Evolutionary conservation across 2,329 filamentous ascomycete species (phyloP).

Genomic region (Colletotrichum sp.): DNA sequence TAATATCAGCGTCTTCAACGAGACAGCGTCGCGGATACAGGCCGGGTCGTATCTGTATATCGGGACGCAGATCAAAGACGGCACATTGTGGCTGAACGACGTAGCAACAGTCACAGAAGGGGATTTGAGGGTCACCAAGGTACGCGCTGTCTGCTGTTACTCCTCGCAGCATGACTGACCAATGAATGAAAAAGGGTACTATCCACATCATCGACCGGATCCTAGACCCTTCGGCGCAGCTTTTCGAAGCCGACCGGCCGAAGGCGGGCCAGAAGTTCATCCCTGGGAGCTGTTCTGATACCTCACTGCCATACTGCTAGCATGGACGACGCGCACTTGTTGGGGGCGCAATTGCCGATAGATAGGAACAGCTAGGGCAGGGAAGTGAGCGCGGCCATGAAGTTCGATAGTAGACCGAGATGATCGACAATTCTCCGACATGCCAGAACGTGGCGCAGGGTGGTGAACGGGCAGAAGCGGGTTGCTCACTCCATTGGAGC

Average conservation of each 20-base stretch:
- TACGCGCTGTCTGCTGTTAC: background rate
- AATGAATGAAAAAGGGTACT: slow-evolving; percentile 22
- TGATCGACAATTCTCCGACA: background rate
- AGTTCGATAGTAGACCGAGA: background rate
- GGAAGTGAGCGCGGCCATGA: background rate
- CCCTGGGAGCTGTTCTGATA: slow-evolving; percentile 31
- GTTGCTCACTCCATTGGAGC: background rate
- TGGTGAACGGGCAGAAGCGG: background rate
- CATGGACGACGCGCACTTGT: background rate
- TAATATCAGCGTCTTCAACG: slow-evolving; percentile 23
- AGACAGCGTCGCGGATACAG: slow-evolving; percentile 26
- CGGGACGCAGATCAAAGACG: slow-evolving; percentile 24
- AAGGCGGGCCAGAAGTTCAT: slow-evolving; percentile 28
- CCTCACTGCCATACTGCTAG: slow-evolving; percentile 29
- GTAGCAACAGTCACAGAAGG: slow-evolving; percentile 23
- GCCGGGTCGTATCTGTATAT: slow-evolving; percentile 29
- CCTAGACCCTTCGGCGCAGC: slow-evolving; percentile 28
- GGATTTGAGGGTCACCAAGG: background rate
- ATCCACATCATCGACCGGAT: slow-evolving; percentile 29
- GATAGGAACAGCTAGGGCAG: background rate
- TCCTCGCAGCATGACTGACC: background rate
- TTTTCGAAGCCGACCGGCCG: slow-evolving; percentile 28
- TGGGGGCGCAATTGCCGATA: background rate
- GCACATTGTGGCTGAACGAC: slow-evolving; percentile 26
- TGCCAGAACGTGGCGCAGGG: background rate